Conservation (phyloP, 495 filamentous ascomycete genomes). For the Hypoxylon fragiforme region DNA sequence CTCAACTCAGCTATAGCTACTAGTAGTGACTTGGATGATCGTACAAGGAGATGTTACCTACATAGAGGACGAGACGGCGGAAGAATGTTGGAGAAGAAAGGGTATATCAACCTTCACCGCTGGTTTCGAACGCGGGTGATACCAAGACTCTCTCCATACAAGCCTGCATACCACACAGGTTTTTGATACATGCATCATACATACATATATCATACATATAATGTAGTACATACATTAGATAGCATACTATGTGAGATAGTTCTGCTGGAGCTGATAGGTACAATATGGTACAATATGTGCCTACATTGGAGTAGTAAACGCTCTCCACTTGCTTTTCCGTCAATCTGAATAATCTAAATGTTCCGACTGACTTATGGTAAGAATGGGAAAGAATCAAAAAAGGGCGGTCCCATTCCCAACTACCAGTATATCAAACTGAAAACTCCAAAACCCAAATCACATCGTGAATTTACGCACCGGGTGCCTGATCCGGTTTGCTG, state of each 20-base stretch:
- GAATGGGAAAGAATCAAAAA: too few species aligned
- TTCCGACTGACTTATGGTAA: conserved; percentile 23
- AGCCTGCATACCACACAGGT: conserved; percentile 17
- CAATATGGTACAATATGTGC: too few species aligned
- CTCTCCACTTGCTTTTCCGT: conserved; percentile 1
- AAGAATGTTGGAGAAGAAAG: conserved; percentile 12
- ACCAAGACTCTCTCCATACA: conserved; percentile 26
- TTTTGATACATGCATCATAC: conserved; percentile 15
- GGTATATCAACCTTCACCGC: conserved; percentile 32
- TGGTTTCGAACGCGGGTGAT: conserved; percentile 31
- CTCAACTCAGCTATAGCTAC: too few species aligned
- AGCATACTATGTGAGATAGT: too few species aligned
- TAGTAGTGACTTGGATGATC: too few species aligned
- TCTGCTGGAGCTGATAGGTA: too few species aligned
- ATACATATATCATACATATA: conserved; percentile 1
- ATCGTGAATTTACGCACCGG: conserved; percentile 18
- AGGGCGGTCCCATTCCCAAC: background rate
- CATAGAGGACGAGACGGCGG: background rate
- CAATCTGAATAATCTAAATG: background rate
- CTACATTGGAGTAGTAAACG: too few species aligned
- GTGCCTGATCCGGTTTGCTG: conserved; percentile 19
- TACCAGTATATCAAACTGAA: conserved; percentile 13
- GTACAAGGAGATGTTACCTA: too few species aligned
- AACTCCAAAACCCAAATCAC: conserved; percentile 3
- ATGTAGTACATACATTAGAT: conserved; percentile 4